Base-by-base conservation (phyloP, 2,329 filamentous ascomycete species). In the Clonostachys rhizophaga region DNA sequence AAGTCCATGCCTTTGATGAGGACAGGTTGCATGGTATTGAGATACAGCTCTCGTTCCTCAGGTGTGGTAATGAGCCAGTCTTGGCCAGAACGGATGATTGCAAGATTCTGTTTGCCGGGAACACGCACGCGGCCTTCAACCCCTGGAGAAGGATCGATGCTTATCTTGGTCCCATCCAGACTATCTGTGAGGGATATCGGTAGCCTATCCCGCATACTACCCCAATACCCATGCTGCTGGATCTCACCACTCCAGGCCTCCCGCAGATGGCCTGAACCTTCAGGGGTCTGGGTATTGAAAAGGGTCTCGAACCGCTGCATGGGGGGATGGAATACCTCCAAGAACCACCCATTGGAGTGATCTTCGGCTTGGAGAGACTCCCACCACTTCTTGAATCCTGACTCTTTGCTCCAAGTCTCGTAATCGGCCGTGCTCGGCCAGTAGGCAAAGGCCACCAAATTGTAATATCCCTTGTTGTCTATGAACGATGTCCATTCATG, bases 151-250 rank as follows among this genome's bases (percentile, higher is more conserved):
- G 16, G n/a, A 12, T 36, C 9, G n/a, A 34, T 11, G 13, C 20
- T 20, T 12, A 34, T 40, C 13, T 46, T 54, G n/a, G 60, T 55
- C 2, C 64, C 65, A 1, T 53, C 44, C 3, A 73, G 52, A 4
- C 48, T 45, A 51, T 70, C 63, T 18, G 57, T 63, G 51, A 74
- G 70, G 7, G 64, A 56, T 4, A 55, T 54, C 4, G 70, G 59
- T 12, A 74, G 48, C 6, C 71, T 63, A 49, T 74, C 70, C 12
- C 70, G 61, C 69, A 72, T 71, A 52, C 67, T 70, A 3, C 70
- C 71, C 68, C 69, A 74, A 52, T 74, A 74, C 2, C 60, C 66
- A 50, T 74, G 71, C 54, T 74, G 66, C 36, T 60, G 52, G n/a
- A 75, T 56, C 33, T 60, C 58, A 0, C 66, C 67, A 16, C 62